Evolutionary conservation across 805 yeast species (phyloP), one percentile per base, ranked within the genome.

Genomic region (Candida pseudofarinosa): DNA sequence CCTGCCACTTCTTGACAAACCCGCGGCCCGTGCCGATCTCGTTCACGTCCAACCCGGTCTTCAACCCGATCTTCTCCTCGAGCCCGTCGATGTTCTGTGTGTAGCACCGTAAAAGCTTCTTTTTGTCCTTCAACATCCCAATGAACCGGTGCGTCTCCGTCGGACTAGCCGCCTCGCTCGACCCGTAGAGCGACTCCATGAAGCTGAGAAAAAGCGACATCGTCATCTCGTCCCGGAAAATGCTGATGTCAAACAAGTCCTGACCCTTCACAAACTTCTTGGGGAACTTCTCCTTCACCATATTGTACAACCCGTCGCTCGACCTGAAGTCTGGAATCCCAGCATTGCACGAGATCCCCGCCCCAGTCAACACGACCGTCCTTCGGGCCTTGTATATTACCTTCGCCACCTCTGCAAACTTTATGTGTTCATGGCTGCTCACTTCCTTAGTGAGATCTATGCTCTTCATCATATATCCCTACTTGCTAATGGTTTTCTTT

Each of bases 291-390:
- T 65, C 60, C 56, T 84, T 87, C 26, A 84, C 86, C 63, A 81
- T 59, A 46, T 84, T 81, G 65, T 91, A 90, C 7, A 90, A 73
- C 2, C 98, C 98, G 51, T 84, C 79, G 7, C 81, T 69, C 3
- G 95, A 85, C 43, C 98, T 74, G 60, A 90, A 90, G 59, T 91
- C 98, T 3, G 99, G 99, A 37, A 91, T 93, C 0, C 99, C 98
- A 1, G 98, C 97, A 58, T 86, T 88, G 59, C 97, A 88, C 13
- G 97, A 88, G 45, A 91, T 88, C 0, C 99, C 99, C 2, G 99
- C 99, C 5, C 99, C 98, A 0, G 97, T 89, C 42, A 90, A 69
- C 3, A 86, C 73, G 16, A 85, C 72, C n/a, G 82, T 67, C 53
- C 75, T 80, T 41, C 74, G 77, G 23, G 90, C 72, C 50, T 83